phyloP scores from a whole-genome alignment of 768 basidiomycete genomes.

The Lactarius psammicola region DNA sequence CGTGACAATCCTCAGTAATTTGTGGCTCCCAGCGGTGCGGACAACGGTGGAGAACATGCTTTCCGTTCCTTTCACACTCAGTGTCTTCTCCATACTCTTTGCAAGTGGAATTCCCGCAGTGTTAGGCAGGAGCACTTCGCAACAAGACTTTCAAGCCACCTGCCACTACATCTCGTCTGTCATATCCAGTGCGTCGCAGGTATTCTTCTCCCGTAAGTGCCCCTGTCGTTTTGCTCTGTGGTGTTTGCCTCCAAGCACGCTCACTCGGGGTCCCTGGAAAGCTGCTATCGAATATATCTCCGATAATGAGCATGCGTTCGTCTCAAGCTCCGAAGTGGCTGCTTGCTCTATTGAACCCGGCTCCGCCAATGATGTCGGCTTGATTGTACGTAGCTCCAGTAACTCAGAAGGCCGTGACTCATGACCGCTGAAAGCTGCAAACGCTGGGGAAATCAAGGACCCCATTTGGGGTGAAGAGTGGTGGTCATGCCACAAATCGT shows the following conservation, averaged over 20 bases:
- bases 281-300: not conserved
- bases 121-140: not conserved
- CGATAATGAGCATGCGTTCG: not conserved
- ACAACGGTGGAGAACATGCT: no score
- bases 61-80: no score
- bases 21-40: no score
- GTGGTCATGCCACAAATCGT: constrained; percentile 40
- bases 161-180: not conserved
- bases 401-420: not conserved
- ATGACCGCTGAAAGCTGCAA: not conserved
- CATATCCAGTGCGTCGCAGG: constrained; percentile 16
- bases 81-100: no score
- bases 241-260: not conserved
- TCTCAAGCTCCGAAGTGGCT: not conserved
- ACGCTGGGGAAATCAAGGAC: not conserved
- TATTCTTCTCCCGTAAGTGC: not conserved
- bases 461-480: not conserved
- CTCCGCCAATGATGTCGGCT: not conserved
- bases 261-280: not conserved
- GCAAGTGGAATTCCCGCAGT: not conserved
- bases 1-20: no score
- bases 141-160: not conserved
- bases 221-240: not conserved
- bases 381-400: not conserved
- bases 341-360: constrained; percentile 3